Evolutionary conservation across 352 stramenopile species (phyloP).

Genomic region (Phytophthora lateralis): DNA sequence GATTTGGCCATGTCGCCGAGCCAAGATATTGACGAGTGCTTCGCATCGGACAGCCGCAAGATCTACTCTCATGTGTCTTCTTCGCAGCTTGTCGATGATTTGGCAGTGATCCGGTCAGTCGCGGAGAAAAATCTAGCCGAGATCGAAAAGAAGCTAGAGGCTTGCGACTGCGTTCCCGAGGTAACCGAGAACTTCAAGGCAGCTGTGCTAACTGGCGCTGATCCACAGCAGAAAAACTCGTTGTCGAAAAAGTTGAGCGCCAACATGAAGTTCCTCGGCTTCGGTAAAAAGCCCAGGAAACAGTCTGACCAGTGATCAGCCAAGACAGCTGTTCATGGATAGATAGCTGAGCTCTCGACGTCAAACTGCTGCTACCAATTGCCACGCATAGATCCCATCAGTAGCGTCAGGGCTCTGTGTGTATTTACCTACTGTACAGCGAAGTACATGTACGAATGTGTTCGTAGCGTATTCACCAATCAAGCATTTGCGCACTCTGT

Average conservation of each 20-base stretch:
- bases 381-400: neutral
- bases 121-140: slow-evolving; percentile 76
- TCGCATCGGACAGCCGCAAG: slow-evolving; percentile 68
- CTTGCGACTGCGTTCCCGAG: slow-evolving; percentile 43
- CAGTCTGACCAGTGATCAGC: slow-evolving; percentile 35
- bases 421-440: slow-evolving; percentile 22
- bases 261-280: slow-evolving; percentile 83
- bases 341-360: neutral
- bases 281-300: slow-evolving; percentile 64
- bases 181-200: slow-evolving; percentile 63
- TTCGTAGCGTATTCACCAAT: slow-evolving; percentile 27
- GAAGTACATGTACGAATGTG: slow-evolving; percentile 26
- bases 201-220: slow-evolving; percentile 42
- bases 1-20: slow-evolving; percentile 67
- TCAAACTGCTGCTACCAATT: neutral
- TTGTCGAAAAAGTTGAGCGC: slow-evolving; percentile 71
- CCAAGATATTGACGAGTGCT: slow-evolving; percentile 79
- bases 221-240: slow-evolving; percentile 52
- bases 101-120: slow-evolving; percentile 65
- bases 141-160: slow-evolving; percentile 70
- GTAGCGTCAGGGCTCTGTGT: slow-evolving; percentile 10
- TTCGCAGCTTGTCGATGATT: slow-evolving; percentile 62
- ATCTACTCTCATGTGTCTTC: slow-evolving; percentile 72
- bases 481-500: slow-evolving; percentile 9
- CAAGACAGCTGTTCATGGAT: neutral